These are phyloP conservation scores for Mollisia scopiformis DNA, from an alignment of 2,329 filamentous ascomycete species.

Conservation along the genomic window DNA sequence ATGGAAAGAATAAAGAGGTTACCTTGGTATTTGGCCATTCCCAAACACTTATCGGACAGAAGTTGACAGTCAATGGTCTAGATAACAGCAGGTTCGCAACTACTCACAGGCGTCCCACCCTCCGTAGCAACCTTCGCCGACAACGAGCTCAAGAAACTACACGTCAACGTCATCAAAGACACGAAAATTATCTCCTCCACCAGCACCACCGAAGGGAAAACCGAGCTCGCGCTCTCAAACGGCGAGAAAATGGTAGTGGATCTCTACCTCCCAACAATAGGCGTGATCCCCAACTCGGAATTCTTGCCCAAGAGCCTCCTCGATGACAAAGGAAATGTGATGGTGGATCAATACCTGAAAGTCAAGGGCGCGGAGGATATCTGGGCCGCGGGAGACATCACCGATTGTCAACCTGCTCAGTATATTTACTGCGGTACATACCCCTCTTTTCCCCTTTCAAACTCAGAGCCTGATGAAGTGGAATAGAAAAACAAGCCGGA, in stretches of 20 bases:
- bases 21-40: slow-evolving; percentile 14
- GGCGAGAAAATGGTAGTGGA: slow-evolving; percentile 55
- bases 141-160: slow-evolving; percentile 54
- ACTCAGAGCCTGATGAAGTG: neutral
- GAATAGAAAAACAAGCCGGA: slow-evolving; percentile 20
- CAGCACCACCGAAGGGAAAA: slow-evolving; percentile 46
- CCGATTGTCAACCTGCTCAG: slow-evolving; percentile 27
- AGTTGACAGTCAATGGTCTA: slow-evolving; percentile 6
- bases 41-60: slow-evolving; percentile 2
- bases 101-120: slow-evolving; percentile 24
- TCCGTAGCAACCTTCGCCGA: slow-evolving; percentile 39
- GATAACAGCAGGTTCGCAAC: slow-evolving; percentile 26
- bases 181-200: slow-evolving; percentile 44
- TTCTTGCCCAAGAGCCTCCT: slow-evolving; percentile 52
- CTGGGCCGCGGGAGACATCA: slow-evolving; percentile 33
- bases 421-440: slow-evolving; percentile 21
- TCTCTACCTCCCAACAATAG: slow-evolving; percentile 59
- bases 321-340: slow-evolving; percentile 47
- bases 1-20: slow-evolving; percentile 34
- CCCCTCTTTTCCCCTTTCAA: neutral
- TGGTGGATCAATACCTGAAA: slow-evolving; percentile 53
- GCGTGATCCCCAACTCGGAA: slow-evolving; percentile 56
- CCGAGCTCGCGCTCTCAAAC: slow-evolving; percentile 49
- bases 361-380: slow-evolving; percentile 44
- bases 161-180: slow-evolving; percentile 50